phyloP scores from a whole-genome alignment of 129 eudicot species.

The Kitagawia praeruptora region DNA sequence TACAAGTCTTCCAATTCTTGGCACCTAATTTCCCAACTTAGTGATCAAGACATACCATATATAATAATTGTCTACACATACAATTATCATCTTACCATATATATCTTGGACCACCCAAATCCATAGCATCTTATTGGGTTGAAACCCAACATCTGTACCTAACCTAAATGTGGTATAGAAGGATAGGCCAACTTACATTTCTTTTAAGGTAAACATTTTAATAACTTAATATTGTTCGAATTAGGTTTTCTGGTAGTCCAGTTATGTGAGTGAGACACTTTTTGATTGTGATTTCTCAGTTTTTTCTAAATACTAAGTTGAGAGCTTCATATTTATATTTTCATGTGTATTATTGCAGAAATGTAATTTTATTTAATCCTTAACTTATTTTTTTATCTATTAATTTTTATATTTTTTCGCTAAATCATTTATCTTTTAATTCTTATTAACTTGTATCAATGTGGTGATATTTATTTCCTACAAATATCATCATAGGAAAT shows the following conservation, averaged over 20 bases:
- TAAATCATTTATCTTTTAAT: too few species aligned
- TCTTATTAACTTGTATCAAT: not conserved
- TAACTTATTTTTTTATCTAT: too few species aligned
- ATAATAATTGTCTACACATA: too few species aligned
- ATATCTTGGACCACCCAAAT: too few species aligned
- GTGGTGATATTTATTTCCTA: not conserved
- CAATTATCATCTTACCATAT: too few species aligned
- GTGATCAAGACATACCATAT: too few species aligned
- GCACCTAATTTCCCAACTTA: too few species aligned
- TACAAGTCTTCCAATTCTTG: too few species aligned
- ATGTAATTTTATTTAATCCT: not conserved
- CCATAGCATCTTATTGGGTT: too few species aligned
- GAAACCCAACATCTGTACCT: too few species aligned
- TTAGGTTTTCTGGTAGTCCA: not conserved
- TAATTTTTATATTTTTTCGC: too few species aligned
- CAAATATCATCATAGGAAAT: not conserved
- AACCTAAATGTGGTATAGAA: not conserved
- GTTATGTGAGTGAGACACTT: not conserved
- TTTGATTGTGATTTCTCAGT: not conserved
- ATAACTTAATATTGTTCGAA: not conserved
- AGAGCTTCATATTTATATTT: not conserved
- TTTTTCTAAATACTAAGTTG: not conserved
- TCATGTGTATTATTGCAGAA: not conserved
- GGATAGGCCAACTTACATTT: not conserved
- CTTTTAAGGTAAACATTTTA: not conserved